Evolutionary conservation across 768 basidiomycete genomes (phyloP).

Genomic region (Tephrocybe sp.): DNA sequence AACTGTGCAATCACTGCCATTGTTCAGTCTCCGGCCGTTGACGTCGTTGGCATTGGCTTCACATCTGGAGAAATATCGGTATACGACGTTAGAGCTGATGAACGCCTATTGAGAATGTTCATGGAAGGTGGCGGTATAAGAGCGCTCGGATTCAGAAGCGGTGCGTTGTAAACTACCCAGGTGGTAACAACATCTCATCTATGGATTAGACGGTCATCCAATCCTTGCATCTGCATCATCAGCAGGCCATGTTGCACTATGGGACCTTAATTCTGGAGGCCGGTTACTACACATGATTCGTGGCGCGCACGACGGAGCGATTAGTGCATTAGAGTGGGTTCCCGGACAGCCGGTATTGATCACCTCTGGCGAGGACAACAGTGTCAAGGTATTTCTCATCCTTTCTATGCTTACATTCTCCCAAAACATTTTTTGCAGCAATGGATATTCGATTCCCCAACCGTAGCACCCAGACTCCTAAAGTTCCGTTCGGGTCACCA

Average conservation of each 20-base stretch:
- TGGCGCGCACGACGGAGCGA: conserved; percentile 85
- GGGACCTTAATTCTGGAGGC: conserved; percentile 87
- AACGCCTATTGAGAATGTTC: conserved; percentile 82
- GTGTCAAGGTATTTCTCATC: conserved; percentile 68
- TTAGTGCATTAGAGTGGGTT: conserved; percentile 87
- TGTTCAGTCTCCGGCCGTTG: conserved; percentile 92
- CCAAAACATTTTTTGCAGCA: conserved; percentile 50
- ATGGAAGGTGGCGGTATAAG: conserved; percentile 85
- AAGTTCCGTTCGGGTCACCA: conserved; percentile 94
- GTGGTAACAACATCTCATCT: conserved; percentile 2
- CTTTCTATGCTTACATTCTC: neutral
- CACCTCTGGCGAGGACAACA: conserved; percentile 91
- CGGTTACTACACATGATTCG: conserved; percentile 80
- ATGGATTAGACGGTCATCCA: conserved; percentile 71
- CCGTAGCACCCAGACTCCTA: conserved; percentile 78
- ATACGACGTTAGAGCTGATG: conserved; percentile 88
- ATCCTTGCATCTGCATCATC: conserved; percentile 87
- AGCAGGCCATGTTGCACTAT: conserved; percentile 85
- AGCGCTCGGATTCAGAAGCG: conserved; percentile 82
- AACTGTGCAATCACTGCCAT: conserved; percentile 66
- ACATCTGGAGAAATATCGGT: conserved; percentile 84
- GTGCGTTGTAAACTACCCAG: conserved; percentile 33
- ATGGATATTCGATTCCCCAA: conserved; percentile 96
- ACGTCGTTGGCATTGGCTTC: conserved; percentile 93
- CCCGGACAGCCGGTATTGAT: conserved; percentile 89